Conservation (phyloP, 2,329 filamentous ascomycete genomes). For the Epichloe aotearoae region DNA sequence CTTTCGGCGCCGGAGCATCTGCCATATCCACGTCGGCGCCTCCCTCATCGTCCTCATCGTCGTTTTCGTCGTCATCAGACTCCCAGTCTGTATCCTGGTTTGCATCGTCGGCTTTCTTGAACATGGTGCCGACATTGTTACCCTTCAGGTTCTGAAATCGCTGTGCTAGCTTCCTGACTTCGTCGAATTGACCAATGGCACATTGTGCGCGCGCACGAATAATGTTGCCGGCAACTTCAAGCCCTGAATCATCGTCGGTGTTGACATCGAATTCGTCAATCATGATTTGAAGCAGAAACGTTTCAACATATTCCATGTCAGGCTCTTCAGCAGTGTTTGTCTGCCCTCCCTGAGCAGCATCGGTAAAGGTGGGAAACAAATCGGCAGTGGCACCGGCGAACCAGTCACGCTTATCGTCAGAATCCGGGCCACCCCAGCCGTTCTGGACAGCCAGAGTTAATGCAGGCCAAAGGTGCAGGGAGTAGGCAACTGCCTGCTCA, state of each 20-base stretch:
- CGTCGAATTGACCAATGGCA: constrained; percentile 50
- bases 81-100: constrained; percentile 51
- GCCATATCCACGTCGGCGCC: constrained; percentile 52
- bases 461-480: constrained; percentile 77
- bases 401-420: constrained; percentile 86
- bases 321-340: constrained; percentile 32
- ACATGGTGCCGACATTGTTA: constrained; percentile 39
- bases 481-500: constrained; percentile 76
- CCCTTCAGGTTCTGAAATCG: constrained; percentile 50
- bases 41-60: constrained; percentile 44
- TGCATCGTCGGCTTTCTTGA: constrained; percentile 39
- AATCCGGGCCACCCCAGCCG: constrained; percentile 76
- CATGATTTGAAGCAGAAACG: constrained; percentile 79
- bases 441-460: constrained; percentile 78
- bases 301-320: constrained; percentile 69
- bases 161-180: constrained; percentile 48
- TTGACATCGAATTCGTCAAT: constrained; percentile 90
- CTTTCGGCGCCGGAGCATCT: constrained; percentile 50
- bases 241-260: constrained; percentile 78
- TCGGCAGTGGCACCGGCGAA: constrained; percentile 80
- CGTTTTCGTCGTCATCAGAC: constrained; percentile 47
- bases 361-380: constrained; percentile 57
- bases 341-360: constrained; percentile 17
- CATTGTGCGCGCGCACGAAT: constrained; percentile 53
- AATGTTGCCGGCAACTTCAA: constrained; percentile 60